Percentiles rank a stretch among this genome's conserved stretches.
Conservation (phyloP, 2,329 filamentous ascomycete species). For the Colletotrichum cordylinicola region DNA sequence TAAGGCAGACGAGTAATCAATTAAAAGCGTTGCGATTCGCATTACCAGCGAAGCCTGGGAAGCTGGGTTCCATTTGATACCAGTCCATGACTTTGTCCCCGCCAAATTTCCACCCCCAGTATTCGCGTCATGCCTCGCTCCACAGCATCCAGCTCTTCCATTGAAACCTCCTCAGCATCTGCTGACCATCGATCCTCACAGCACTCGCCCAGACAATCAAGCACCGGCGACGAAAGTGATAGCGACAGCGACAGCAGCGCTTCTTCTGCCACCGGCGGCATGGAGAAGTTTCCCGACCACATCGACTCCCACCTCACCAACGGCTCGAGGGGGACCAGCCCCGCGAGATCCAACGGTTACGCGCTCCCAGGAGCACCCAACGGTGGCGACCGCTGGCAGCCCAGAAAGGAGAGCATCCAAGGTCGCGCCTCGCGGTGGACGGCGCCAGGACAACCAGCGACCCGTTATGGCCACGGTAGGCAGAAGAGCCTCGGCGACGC, state of each 20-base stretch:
- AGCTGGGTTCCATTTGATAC: neutral
- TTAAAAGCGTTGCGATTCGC: neutral
- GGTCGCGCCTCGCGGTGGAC: slow-evolving; percentile 39
- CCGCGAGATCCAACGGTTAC: slow-evolving; percentile 33
- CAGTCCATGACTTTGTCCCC: slow-evolving; percentile 10
- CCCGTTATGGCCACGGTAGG: slow-evolving; percentile 60
- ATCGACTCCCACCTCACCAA: slow-evolving; percentile 44
- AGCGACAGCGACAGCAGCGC: slow-evolving; percentile 17
- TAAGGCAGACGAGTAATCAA: neutral
- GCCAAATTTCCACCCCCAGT: slow-evolving; percentile 6
- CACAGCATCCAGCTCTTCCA: slow-evolving; percentile 33
- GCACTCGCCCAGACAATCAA: slow-evolving; percentile 24
- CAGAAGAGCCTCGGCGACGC: slow-evolving; percentile 92
- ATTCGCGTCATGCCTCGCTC: slow-evolving; percentile 44
- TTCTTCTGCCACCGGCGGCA: slow-evolving; percentile 29
- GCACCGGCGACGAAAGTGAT: neutral
- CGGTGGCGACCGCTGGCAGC: slow-evolving; percentile 64
- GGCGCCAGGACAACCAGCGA: slow-evolving; percentile 15
- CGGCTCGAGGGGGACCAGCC: slow-evolving; percentile 22
- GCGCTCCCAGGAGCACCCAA: slow-evolving; percentile 26
- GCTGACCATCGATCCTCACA: slow-evolving; percentile 31
- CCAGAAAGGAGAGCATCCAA: slow-evolving; percentile 61
- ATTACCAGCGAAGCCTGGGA: neutral
- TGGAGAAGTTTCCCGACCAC: slow-evolving; percentile 65
- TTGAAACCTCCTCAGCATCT: slow-evolving; percentile 35